Evolutionary conservation across 805 yeast species (phyloP).

Genomic region (Starmera pachycereana): DNA sequence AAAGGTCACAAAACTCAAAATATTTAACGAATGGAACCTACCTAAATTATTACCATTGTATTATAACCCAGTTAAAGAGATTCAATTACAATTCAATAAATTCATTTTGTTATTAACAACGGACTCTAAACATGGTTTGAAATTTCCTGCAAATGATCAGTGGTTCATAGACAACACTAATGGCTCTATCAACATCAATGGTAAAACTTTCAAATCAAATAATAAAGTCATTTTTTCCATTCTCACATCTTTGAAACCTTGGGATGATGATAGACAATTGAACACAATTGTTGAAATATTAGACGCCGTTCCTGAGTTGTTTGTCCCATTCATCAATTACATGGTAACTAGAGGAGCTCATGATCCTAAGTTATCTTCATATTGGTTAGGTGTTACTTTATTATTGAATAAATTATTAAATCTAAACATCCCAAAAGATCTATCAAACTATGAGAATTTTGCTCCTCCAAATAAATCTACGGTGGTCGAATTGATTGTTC

Average conservation of each 20-base stretch:
- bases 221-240: constrained; percentile 60
- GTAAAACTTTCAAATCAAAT: constrained; percentile 44
- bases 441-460: constrained; percentile 16
- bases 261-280: constrained; percentile 64
- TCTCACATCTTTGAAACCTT: constrained; percentile 61
- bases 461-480: constrained; percentile 23
- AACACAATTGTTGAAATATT: constrained; percentile 43
- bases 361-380: constrained; percentile 71
- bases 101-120: constrained; percentile 41
- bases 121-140: constrained; percentile 38
- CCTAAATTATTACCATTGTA: constrained; percentile 46
- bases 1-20: constrained; percentile 59
- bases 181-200: constrained; percentile 32
- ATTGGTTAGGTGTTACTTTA: constrained; percentile 71
- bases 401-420: constrained; percentile 50
- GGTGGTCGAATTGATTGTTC: constrained; percentile 49
- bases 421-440: constrained; percentile 39
- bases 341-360: constrained; percentile 56
- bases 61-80: constrained; percentile 23
- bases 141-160: constrained; percentile 33
- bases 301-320: constrained; percentile 50
- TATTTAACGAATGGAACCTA: constrained; percentile 70
- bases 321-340: constrained; percentile 58
- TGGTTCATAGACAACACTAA: constrained; percentile 32
- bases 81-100: constrained; percentile 29